Percentiles rank a stretch among this genome's conserved stretches.
phyloP scores from a whole-genome alignment of 306 rosid genomes.

The Alnus rubra region DNA sequence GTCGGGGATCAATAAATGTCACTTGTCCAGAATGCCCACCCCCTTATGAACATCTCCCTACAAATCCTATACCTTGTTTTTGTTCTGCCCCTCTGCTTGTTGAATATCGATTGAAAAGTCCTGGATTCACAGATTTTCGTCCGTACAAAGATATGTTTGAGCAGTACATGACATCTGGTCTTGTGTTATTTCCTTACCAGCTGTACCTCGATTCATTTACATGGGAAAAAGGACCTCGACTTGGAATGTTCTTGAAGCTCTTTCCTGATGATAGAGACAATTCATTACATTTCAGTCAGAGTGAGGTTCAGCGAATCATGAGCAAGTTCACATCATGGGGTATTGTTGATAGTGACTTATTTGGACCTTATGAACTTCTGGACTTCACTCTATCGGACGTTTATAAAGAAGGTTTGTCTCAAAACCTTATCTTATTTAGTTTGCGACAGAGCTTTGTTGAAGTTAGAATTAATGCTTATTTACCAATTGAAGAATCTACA shows the following conservation, averaged over 20 bases:
- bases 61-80: conserved; percentile 42
- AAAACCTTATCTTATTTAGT: conserved; percentile 27
- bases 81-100: conserved; percentile 71
- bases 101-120: conserved; percentile 86
- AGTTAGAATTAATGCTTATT: conserved; percentile 17
- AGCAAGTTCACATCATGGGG: conserved; percentile 63
- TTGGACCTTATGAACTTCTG: conserved; percentile 85
- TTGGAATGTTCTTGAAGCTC: conserved; percentile 64
- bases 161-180: conserved; percentile 48
- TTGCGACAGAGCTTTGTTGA: conserved; percentile 18
- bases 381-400: conserved; percentile 28
- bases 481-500: conserved; percentile 14
- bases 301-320: conserved; percentile 60
- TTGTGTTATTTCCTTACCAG: conserved; percentile 44
- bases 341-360: conserved; percentile 47
- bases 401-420: conserved; percentile 61
- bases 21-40: conserved; percentile 65
- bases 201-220: conserved; percentile 43
- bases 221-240: conserved; percentile 79
- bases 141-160: conserved; percentile 48
- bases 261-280: conserved; percentile 50
- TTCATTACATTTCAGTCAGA: conserved; percentile 37
- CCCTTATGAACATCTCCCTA: conserved; percentile 50
- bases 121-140: conserved; percentile 65
- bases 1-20: conserved; percentile 22